Evolutionary conservation across 2,329 filamentous ascomycete genomes (phyloP).

Genomic region (Blumeria hordei): DNA sequence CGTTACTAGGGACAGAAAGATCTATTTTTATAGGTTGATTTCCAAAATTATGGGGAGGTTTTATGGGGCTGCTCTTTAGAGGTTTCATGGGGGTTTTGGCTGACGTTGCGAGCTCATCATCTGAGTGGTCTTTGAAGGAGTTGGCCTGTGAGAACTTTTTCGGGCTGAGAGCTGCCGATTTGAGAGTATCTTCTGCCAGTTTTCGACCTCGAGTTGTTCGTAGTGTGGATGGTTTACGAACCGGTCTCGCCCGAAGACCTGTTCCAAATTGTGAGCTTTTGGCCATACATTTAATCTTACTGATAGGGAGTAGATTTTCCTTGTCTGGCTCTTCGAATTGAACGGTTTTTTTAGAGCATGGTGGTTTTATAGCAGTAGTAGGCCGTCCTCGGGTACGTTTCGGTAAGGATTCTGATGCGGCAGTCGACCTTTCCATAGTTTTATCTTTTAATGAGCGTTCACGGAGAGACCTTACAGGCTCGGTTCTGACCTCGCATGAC

Average conservation of each 20-base stretch:
- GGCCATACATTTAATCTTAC: conserved; percentile 14
- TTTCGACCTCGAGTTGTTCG: conserved; percentile 10
- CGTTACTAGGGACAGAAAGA: too few relatives aligned
- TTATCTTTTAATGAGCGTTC: conserved; percentile 13
- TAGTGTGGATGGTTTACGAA: conserved; percentile 20
- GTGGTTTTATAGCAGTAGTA: conserved; percentile 18
- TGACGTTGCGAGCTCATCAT: conserved; percentile 32
- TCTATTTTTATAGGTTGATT: too few relatives aligned
- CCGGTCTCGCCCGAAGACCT: conserved; percentile 22
- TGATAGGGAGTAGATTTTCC: conserved; percentile 29
- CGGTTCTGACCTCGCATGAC: conserved; percentile 1
- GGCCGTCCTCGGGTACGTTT: conserved; percentile 18
- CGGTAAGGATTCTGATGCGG: conserved; percentile 15
- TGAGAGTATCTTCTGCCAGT: conserved; percentile 18
- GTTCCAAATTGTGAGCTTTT: conserved; percentile 16
- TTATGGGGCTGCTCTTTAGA: conserved; percentile 30
- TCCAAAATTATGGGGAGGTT: conserved; percentile 14
- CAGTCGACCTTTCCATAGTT: conserved; percentile 4
- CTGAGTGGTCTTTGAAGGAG: conserved; percentile 17
- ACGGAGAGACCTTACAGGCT: conserved; percentile 7
- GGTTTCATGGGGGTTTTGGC: conserved; percentile 26
- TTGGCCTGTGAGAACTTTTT: conserved; percentile 38
- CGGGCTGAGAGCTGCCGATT: conserved; percentile 24
- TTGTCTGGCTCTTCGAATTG: conserved; percentile 38
- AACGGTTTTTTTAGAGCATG: conserved; percentile 32